Evolutionary conservation across 1,284 basidiomycete genomes (phyloP), one percentile per base, ranked within the genome.

Genomic region (Amylostereum chailletii): DNA sequence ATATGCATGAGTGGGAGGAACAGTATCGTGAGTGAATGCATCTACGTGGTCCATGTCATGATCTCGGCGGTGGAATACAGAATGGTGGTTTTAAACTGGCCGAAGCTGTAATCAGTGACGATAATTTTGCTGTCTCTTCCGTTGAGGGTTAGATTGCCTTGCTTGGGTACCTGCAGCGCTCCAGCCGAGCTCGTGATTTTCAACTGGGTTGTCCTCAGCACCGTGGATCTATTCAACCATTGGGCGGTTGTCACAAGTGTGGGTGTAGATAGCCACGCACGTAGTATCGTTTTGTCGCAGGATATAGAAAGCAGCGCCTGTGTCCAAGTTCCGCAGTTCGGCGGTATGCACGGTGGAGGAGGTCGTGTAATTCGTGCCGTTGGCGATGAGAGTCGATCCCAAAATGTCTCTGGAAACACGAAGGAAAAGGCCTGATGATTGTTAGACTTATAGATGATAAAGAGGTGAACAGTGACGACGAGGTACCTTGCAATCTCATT

Each of bases 61-160:
- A 75, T 64, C 65, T 74, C 71, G 1, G 75, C 69, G 19, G 77
- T 75, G 2, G 73, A 72, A 57, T 75, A 76, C 11, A 75, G 50
- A 3, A 76, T 63, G 5, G 53, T 65, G 2, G 65, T 66, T 4
- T 55, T 48, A 29, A 58, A 60, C 44, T 41, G 46, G 4, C 75
- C 74, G 52, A 76, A 75, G 3, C 65, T 58, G 56, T 74, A 76
- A 58, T 77, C 72, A 0, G 71, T 74, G 10, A 74, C 70, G 11
- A 77, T 49, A 44, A 77, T 70, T 57, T 76, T 77, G 57, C 67
- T 72, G 26, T 75, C 72, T 9, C 72, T 64, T 11, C 75, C 74
- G 51, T 71, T 63, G 47, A 76, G 62, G n/a, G 70, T 71, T 19
- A 77, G 59, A 5, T 36, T 51, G 32, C 69, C 68, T 4, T 54